Conservation (phyloP, 2,329 filamentous ascomycete species). For the Colletotrichum destructivum region DNA sequence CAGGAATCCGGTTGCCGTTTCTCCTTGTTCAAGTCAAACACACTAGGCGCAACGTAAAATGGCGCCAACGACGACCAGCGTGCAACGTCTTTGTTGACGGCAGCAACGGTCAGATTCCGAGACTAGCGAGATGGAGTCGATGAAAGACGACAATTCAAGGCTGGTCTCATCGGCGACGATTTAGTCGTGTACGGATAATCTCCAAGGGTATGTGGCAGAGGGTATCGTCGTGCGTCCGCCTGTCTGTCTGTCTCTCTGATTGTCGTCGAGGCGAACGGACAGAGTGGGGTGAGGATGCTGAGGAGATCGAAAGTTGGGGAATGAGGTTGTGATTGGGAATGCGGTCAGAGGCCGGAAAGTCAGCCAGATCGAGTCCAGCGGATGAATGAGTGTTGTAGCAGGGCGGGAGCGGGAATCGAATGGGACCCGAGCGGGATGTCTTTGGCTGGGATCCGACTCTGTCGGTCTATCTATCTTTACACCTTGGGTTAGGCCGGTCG, state of each 20-base stretch:
- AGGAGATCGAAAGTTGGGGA: not conserved
- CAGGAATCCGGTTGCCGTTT: slow-evolving; percentile 15
- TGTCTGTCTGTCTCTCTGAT: not conserved
- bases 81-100: slow-evolving; percentile 20
- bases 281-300: slow-evolving; percentile 19
- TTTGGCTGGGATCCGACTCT: slow-evolving; percentile 29
- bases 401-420: slow-evolving; percentile 39
- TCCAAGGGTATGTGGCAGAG: slow-evolving; percentile 8
- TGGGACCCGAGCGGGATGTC: slow-evolving; percentile 39
- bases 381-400: slow-evolving; percentile 36
- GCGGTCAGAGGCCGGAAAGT: slow-evolving; percentile 33
- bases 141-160: not conserved
- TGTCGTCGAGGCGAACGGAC: slow-evolving; percentile 14
- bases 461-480: not conserved
- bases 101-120: not conserved
- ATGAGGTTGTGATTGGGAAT: slow-evolving; percentile 29
- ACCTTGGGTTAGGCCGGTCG: not conserved
- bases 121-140: not conserved
- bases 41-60: slow-evolving; percentile 15
- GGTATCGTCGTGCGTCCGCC: not conserved
- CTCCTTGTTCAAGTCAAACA: slow-evolving; percentile 14
- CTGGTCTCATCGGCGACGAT: not conserved
- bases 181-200: not conserved
- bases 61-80: slow-evolving; percentile 18
- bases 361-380: slow-evolving; percentile 31